These are phyloP conservation scores for Erythrobasidium hasegawianum DNA, from an alignment of 1,284 basidiomycete genomes.

Conservation along the genomic window DNA sequence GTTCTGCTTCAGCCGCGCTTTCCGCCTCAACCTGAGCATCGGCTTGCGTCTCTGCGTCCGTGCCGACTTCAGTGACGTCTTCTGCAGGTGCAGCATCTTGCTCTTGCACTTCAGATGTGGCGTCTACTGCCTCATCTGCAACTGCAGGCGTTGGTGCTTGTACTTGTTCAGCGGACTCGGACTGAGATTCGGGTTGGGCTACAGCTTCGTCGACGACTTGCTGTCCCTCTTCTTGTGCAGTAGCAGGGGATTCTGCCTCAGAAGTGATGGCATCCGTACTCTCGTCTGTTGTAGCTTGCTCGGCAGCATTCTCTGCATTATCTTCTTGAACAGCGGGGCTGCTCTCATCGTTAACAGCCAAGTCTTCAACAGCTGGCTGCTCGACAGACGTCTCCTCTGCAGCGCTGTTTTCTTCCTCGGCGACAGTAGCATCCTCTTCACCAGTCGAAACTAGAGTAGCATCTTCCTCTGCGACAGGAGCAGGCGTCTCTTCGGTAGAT, in stretches of 20 bases:
- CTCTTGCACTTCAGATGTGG: not conserved
- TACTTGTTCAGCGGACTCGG: not conserved
- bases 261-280: not conserved
- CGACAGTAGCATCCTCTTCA: constrained; percentile 7
- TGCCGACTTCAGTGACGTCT: constrained; percentile 3
- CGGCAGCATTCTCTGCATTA: constrained; percentile 1
- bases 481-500: constrained; percentile 2
- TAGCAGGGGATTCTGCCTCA: not conserved
- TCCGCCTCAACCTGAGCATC: not conserved
- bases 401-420: not conserved
- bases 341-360: not conserved
- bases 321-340: not conserved
- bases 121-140: constrained; percentile 1
- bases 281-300: not conserved
- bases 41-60: not conserved
- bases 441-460: not conserved
- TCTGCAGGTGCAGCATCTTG: not conserved
- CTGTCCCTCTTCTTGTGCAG: constrained; percentile 5
- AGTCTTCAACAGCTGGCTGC: not conserved
- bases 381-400: constrained; percentile 9
- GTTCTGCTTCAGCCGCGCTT: not conserved
- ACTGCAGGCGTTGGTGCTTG: not conserved
- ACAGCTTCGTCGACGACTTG: not conserved
- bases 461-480: not conserved
- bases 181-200: not conserved